Evolutionary conservation across 1,139 yeast genomes (phyloP).

Genomic region (Diutina siamensis): DNA sequence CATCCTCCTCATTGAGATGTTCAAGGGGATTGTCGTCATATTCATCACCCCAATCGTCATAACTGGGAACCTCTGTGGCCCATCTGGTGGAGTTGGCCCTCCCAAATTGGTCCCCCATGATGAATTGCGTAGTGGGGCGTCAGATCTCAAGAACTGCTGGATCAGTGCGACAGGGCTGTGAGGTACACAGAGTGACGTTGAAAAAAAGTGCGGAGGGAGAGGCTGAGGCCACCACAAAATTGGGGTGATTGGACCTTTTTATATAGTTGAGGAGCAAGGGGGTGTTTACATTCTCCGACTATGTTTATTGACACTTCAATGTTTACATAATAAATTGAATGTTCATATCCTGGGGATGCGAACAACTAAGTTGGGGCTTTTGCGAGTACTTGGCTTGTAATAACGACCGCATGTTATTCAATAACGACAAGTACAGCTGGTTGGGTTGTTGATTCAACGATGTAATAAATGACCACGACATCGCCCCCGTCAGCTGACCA

Average conservation of each 20-base stretch:
- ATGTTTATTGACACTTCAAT: no score
- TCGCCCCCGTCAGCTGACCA: constrained; percentile 82
- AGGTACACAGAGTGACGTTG: no score
- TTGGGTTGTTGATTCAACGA: constrained; percentile 57
- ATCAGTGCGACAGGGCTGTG: no score
- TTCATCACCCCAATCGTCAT: constrained; percentile 3
- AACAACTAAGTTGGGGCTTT: constrained; percentile 77
- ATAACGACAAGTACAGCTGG: constrained; percentile 65
- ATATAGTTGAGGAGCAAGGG: no score
- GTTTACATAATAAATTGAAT: constrained; percentile 35
- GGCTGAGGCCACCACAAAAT: no score
- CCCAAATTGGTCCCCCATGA: constrained; percentile 5
- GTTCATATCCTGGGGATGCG: constrained; percentile 80
- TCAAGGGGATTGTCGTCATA: background rate
- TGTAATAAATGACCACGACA: constrained; percentile 81
- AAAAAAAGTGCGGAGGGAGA: no score
- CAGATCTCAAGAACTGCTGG: no score
- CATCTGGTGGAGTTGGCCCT: constrained; percentile 5
- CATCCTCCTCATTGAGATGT: background rate
- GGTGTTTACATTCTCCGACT: no score
- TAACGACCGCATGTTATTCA: constrained; percentile 69
- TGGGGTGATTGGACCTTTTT: no score
- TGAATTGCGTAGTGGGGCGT: no score
- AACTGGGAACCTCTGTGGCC: constrained; percentile 3
- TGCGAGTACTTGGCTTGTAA: constrained; percentile 66